Evolutionary conservation across 129 eudicot genomes (phyloP), one percentile per base, ranked within the genome.

Genomic region (Apium graveolens): DNA sequence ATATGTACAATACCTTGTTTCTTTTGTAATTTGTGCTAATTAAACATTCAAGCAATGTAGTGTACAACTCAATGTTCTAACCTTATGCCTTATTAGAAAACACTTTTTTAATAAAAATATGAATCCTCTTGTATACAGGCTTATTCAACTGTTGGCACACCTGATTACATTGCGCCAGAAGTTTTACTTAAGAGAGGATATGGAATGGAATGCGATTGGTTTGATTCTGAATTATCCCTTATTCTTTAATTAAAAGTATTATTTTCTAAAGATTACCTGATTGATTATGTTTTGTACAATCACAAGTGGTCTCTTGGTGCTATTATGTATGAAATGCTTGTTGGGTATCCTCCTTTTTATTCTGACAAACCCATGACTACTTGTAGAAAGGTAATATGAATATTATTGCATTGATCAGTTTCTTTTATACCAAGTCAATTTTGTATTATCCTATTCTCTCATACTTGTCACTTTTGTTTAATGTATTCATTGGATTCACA

Each of bases 161-260:
- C 98, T 84, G 98, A 95, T 83, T 94, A 94, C 83, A 94, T 94
- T 78, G 98, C 98, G 80, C 98, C 98, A 60, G 98, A 94, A 86
- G 98, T 94, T 69, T 81, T 94, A 80, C 89, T 94, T 83, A 94
- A 94, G 87, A 94, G 90, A 84, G 98, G 98, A 80, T 95, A 95
- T 76, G 98, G 97, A 80, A 91, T 91, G 96, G 99, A 95, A 83
- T 95, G 99, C 66, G 99, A 95, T 86, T 95, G 99, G 99, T 95
- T 81, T 73, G 95, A 80, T 86, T 81, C 57, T 44, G 35, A 55
- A 26, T 53, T 5, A 60, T 48, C 27, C 49, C 34, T 31, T 17
- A 0, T 68, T 62, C 44, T 16, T 0, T 17, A 18, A 6, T 26
- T 5, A 62, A 26, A 73, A 51, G 3, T 66, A 1, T 11, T 43